Base-by-base conservation (phyloP, 2,329 filamentous ascomycete genomes). In the Aspergillus puulaauensis region DNA sequence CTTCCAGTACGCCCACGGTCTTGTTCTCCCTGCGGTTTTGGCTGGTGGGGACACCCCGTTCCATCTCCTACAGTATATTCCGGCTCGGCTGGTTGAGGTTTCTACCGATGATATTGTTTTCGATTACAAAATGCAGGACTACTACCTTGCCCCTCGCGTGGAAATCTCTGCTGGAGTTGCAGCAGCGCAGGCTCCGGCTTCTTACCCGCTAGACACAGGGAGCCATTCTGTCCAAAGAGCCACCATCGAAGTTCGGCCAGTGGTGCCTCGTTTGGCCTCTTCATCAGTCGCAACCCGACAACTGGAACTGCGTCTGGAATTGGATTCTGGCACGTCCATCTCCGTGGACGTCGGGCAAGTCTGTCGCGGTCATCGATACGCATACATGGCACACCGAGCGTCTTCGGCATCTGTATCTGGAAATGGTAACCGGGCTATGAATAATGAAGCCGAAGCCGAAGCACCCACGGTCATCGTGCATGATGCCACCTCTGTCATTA, bases 11-110 rank as follows among this genome's bases (percentile, higher is more conserved):
- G 52, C 23, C 6, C 53, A 64, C 27, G 66, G 66, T 0, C 33
- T 62, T 8, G 41, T 69, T n/a, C 52, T 69, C 4, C 66, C 66
- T 1, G 61, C 66, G 9, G 47, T 69, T 3, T 53, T 67, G 2
- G 23, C 49, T 3, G 61, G 60, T 2, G 63, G 60, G 2, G 17
- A 31, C 2, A 57, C 56, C 4, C 57, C 61, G 17, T 52, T 64
- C 4, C 65, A 66, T 52, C 53, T 69, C 12, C 40, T 69, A 1
- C 59, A 62, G 37, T 69, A 66, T 44, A n/a, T 67, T 1, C 64
- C 66, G 0, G 56, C 61, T 3, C 57, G 51, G 15, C 24, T 27
- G 8, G 6, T 68, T 3, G 58, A 61, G 11, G n/a, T 44, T 9
- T 8, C 56, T 0, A 15, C 8, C 3, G n/a, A 6, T 11, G 50